phyloP scores from a whole-genome alignment of 768 basidiomycete genomes.

The Floccularia luteovirens region DNA sequence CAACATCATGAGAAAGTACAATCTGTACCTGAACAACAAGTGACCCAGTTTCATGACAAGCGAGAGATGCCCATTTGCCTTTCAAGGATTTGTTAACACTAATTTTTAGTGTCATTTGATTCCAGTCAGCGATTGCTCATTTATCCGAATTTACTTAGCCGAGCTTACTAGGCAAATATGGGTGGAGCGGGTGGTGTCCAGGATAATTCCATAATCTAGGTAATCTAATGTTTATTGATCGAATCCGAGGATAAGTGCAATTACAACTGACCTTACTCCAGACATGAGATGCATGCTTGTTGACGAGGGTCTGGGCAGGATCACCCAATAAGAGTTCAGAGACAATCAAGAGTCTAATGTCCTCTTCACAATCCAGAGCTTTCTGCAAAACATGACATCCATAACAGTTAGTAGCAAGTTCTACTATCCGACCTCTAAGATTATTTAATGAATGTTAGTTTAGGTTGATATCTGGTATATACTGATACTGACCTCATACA shows the following conservation, averaged over 20 bases:
- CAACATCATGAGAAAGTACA: not conserved
- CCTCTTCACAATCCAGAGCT: slow-evolving; percentile 86
- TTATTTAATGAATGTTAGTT: not conserved
- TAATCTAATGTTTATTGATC: slow-evolving; percentile 5
- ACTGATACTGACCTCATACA: slow-evolving; percentile 65
- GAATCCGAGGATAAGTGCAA: slow-evolving; percentile 1
- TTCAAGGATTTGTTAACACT: slow-evolving; percentile 85
- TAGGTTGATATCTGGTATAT: not conserved
- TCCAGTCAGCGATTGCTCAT: not conserved
- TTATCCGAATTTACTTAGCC: not conserved
- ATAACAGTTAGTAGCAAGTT: slow-evolving; percentile 84
- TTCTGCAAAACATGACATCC: slow-evolving; percentile 88
- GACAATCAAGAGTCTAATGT: slow-evolving; percentile 74
- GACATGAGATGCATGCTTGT: slow-evolving; percentile 88
- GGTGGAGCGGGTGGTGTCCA: slow-evolving; percentile 86
- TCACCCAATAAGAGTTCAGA: slow-evolving; percentile 80
- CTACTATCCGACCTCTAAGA: slow-evolving; percentile 79
- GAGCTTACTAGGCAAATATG: slow-evolving; percentile 77
- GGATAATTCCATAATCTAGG: slow-evolving; percentile 80
- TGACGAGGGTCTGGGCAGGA: slow-evolving; percentile 79
- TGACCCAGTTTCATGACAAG: slow-evolving; percentile 87
- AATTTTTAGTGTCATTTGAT: not conserved
- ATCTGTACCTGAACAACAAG: slow-evolving; percentile 74
- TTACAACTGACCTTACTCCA: slow-evolving; percentile 69
- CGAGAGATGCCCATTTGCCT: slow-evolving; percentile 84